Base-by-base conservation (phyloP, 2,329 filamentous ascomycete genomes). In the Pseudophaeomoniella oleicola region DNA sequence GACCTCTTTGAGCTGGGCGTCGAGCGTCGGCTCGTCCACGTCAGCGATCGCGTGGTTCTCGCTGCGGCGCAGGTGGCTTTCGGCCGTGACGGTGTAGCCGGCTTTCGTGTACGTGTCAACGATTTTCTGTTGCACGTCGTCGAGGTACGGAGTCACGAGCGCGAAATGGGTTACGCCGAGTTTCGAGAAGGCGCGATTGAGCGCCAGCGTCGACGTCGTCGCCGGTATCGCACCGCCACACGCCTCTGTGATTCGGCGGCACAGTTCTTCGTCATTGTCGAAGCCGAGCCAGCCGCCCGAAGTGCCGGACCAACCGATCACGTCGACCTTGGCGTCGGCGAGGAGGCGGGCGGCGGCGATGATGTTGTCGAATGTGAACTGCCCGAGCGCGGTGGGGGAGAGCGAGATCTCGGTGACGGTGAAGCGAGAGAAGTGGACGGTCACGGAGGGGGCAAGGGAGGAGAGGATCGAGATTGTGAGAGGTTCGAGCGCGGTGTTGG, bases 401-500 rank as follows among this genome's bases (percentile, higher is more conserved):
- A 63, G 51, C 13, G 50, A 53, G 39, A 65, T 59, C 9, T 47
- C 54, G 14, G 53, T 59, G 10, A 64, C 59, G 11, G 49, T 46
- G 40, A 64, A 60, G 30, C 62, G 58, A 9, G 60, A 58, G 49
- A 62, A 64, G 47, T 64, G 62, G 5, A 56, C 59, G 3, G 54
- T 57, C 14, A 63, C 47, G 11, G 47, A 43, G 2, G 51, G 44
- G 6, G 43, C 39, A 12, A 60, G 47, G 12, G 44, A 44, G 12
- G 49, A 42, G 33, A 63, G 38, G 33, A 64, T 55, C 19, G 51
- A 49, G 16, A 50, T 49, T 4, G 60, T 62, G 11, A 64, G 50
- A 6, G 60, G 59, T 44, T 65, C 62, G 13, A 64, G 52, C 3
- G 54, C 53, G 9, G 60, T 65, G 44, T 64, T 64, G 36, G 61